Percentiles rank a stretch among this genome's conserved stretches.
These are phyloP conservation scores for Coleophoma cylindrospora DNA, from an alignment of 2,329 filamentous ascomycete species.

Conservation along the genomic window DNA sequence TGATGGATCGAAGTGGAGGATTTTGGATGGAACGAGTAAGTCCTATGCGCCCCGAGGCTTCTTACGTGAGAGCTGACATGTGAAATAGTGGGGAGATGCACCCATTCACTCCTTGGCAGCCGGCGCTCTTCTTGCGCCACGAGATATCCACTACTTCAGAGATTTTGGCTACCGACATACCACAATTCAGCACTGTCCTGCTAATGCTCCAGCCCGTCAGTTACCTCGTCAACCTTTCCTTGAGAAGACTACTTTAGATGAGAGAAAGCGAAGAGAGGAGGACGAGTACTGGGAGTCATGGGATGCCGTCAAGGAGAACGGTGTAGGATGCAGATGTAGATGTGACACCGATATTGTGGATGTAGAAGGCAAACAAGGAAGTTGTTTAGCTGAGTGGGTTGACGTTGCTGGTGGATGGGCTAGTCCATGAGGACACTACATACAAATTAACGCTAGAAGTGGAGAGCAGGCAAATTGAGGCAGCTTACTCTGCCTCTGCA, in stretches of 20 bases:
- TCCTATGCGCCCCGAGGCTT: slow-evolving; percentile 7
- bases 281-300: slow-evolving; percentile 93
- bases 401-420: slow-evolving; percentile 95
- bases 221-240: slow-evolving; percentile 74
- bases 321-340: slow-evolving; percentile 91
- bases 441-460: neutral
- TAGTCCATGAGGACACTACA: slow-evolving; percentile 21
- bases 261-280: slow-evolving; percentile 82
- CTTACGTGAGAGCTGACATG: slow-evolving; percentile 13
- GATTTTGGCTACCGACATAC: slow-evolving; percentile 98
- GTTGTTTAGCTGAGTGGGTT: slow-evolving; percentile 93
- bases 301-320: slow-evolving; percentile 88
- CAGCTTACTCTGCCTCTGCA: too few relatives aligned
- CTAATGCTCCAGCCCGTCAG: slow-evolving; percentile 87
- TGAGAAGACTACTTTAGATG: slow-evolving; percentile 74
- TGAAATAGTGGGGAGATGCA: slow-evolving; percentile 85
- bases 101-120: slow-evolving; percentile 97
- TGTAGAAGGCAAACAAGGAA: slow-evolving; percentile 95
- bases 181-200: slow-evolving; percentile 96
- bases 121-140: slow-evolving; percentile 73
- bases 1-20: slow-evolving; percentile 96
- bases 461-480: too few relatives aligned
- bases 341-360: slow-evolving; percentile 98
- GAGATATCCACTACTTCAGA: slow-evolving; percentile 96
- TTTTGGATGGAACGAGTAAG: slow-evolving; percentile 98